Base-by-base conservation (phyloP, 148 eudicot genomes). In the Agrostemma githago region DNA sequence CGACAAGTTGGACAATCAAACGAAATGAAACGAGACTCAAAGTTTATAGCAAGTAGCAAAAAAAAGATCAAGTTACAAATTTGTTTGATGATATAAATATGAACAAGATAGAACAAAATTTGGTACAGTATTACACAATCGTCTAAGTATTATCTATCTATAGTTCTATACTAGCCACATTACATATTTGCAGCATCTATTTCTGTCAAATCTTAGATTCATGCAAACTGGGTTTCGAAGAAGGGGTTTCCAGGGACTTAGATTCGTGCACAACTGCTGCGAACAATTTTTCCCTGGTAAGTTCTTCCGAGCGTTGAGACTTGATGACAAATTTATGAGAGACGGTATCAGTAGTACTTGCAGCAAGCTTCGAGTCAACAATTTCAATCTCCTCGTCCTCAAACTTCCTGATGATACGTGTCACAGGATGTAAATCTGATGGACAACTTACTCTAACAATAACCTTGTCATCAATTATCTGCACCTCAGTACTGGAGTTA, bases 311-410 rank as follows among this genome's bases (percentile, higher is more conserved):
- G 74, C 86, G 86, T 66, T 77, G 80, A 37, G 94, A 86, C 78
- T 84, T 89, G 43, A 90, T 73, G n/a, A 84, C 86, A 14, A 93
- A 93, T 8, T 92, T 86, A 77, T 93, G 98, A 43, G 82, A 84
- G 76, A 90, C 90, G 1, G 79, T 85, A 71, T 89, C 94, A 54
- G 81, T 83, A 54, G 81, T 83, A 54, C 83, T 87, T 7, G 87
- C 80, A 3, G 84, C 85, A 17, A 93, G 82, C 66, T 90, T 90
- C 3, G 94, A 87, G 20, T 93, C 92, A 2, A 83, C 39, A 12
- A 89, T 79, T 0, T 75, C 72, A 63, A 86, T 83, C 40, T 85
- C 81, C 2, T 85, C 83, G 8, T 90, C 91, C 66, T 85, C 84
- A 79, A 96, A 84, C 42, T 89, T 86, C 67, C 79, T 84, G 59